These are phyloP conservation scores for Perkinsus marinus DNA, from an alignment of 169 alveolate genomes.

Conservation along the genomic window DNA sequence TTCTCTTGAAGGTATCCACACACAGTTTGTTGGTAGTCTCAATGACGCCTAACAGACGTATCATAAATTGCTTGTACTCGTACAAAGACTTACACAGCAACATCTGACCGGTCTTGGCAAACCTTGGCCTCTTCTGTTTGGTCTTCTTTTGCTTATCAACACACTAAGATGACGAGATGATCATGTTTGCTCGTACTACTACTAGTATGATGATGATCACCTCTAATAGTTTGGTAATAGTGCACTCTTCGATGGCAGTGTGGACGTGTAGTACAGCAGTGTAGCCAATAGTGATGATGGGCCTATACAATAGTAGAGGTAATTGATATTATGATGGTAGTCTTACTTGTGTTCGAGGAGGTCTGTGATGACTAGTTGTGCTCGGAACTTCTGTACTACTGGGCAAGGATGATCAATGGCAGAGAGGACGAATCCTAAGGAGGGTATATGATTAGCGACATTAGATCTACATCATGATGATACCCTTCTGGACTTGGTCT, in stretches of 20 bases:
- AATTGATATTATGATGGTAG: neutral
- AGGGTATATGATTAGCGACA: neutral
- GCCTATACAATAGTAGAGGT: slow-evolving; percentile 34
- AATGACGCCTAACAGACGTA: slow-evolving; percentile 13
- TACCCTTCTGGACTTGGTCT: slow-evolving; percentile 74
- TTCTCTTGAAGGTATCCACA: slow-evolving; percentile 67
- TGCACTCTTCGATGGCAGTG: slow-evolving; percentile 50
- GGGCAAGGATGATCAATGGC: slow-evolving; percentile 74
- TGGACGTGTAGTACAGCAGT: slow-evolving; percentile 55
- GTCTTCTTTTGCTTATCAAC: slow-evolving; percentile 32
- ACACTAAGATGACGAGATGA: no score
- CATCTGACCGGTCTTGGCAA: slow-evolving; percentile 35
- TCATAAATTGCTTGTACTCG: neutral
- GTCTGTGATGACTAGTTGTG: slow-evolving; percentile 73
- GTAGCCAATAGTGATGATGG: slow-evolving; percentile 84
- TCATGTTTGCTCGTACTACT: no score
- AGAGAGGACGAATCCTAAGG: slow-evolving; percentile 74
- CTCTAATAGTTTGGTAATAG: slow-evolving; percentile 31
- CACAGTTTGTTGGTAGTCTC: slow-evolving; percentile 55
- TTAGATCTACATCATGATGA: no score
- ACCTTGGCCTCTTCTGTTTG: slow-evolving; percentile 34
- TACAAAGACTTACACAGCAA: slow-evolving; percentile 19
- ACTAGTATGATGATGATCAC: neutral
- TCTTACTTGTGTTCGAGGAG: slow-evolving; percentile 59
- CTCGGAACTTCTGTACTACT: slow-evolving; percentile 70